Percentiles rank a stretch among this genome's conserved stretches.
Conservation (phyloP, 176 grass and related monocot genomes). For the Puya raimondii region DNA sequence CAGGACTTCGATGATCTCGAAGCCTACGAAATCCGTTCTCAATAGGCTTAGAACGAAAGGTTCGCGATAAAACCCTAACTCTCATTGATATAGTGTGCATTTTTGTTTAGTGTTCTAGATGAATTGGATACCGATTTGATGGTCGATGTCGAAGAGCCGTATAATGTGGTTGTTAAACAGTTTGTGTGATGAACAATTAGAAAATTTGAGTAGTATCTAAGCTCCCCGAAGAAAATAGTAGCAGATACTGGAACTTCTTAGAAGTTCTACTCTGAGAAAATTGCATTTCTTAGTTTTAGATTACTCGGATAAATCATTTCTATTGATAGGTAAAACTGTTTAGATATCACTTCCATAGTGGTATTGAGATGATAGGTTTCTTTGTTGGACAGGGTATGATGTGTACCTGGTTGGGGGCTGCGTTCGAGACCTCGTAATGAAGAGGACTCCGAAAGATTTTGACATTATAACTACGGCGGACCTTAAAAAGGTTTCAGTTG, state of each 20-base stretch:
- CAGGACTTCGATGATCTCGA: conserved; percentile 67
- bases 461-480: conserved; percentile 88
- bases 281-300: no score
- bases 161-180: neutral
- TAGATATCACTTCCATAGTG: no score
- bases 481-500: conserved; percentile 57
- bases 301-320: no score
- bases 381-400: conserved; percentile 59
- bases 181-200: neutral
- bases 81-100: no score
- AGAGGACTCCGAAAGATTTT: conserved; percentile 90
- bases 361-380: neutral
- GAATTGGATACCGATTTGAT: neutral
- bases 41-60: conserved; percentile 70
- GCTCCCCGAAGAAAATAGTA: no score
- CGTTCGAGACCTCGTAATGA: conserved; percentile 93
- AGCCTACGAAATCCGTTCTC: conserved; percentile 62
- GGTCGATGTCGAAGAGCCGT: no score
- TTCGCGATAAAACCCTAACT: conserved; percentile 12
- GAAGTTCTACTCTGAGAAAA: no score
- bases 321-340: no score
- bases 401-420: conserved; percentile 89
- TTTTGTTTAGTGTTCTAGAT: neutral
- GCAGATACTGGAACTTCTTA: no score
- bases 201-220: no score